phyloP scores from a whole-genome alignment of 2,329 filamentous ascomycete species.

The Penicillium psychrosexuale region DNA sequence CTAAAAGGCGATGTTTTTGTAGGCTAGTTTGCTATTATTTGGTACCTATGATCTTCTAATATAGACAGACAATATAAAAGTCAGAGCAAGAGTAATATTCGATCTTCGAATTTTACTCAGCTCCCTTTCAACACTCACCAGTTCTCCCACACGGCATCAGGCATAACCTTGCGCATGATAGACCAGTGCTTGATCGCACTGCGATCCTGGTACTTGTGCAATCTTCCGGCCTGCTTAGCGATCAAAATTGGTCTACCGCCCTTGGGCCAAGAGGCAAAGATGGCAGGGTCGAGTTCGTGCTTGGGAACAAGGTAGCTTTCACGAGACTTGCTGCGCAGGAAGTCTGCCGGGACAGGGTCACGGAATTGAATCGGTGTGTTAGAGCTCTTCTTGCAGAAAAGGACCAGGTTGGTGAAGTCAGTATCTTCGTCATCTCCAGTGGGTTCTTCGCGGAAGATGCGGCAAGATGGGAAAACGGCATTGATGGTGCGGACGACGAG shows the following conservation, averaged over 20 bases:
- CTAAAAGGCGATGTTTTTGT: neutral
- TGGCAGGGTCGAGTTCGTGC: constrained; percentile 59
- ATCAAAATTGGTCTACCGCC: constrained; percentile 39
- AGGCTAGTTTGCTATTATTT: neutral
- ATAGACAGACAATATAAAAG: neutral
- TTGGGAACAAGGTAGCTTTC: constrained; percentile 68
- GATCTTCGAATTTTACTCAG: neutral
- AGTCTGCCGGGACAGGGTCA: constrained; percentile 61
- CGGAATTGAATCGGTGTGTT: constrained; percentile 61
- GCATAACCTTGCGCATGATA: constrained; percentile 84
- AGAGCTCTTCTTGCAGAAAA: constrained; percentile 77
- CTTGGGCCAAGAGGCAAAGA: constrained; percentile 44
- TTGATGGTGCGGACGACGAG: constrained; percentile 80
- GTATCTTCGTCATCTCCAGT: constrained; percentile 47
- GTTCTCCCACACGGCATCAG: constrained; percentile 75
- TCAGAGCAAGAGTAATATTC: neutral
- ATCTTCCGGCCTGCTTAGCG: constrained; percentile 58
- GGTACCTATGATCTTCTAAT: neutral
- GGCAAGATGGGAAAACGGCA: constrained; percentile 80
- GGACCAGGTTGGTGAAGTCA: constrained; percentile 93
- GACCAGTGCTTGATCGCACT: constrained; percentile 84
- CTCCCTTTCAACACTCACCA: constrained; percentile 57
- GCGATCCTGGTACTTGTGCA: constrained; percentile 69
- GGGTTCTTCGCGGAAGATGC: constrained; percentile 77
- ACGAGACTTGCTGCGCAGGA: constrained; percentile 68